Percentiles rank a stretch among this genome's conserved stretches.
Conservation (phyloP, 2,329 filamentous ascomycete species). For the Blastomyces silverae region DNA sequence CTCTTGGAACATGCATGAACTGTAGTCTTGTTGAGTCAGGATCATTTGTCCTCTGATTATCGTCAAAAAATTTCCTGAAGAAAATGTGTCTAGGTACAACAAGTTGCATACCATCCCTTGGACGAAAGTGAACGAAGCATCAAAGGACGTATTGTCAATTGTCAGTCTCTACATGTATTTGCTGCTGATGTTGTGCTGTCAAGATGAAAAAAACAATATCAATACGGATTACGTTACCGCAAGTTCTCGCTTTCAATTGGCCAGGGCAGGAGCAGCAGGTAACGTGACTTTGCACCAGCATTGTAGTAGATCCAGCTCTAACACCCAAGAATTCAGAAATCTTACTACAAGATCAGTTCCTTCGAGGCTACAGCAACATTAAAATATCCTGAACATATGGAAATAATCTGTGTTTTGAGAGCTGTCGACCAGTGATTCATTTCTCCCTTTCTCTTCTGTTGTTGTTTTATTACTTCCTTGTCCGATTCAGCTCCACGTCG, state of each 20-base stretch:
- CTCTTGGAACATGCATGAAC: too few species aligned
- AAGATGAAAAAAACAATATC: not conserved
- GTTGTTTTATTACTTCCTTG: constrained; percentile 1
- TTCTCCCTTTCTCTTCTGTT: not conserved
- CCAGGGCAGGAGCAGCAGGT: too few species aligned
- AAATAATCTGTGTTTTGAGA: not conserved
- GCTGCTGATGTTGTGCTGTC: not conserved
- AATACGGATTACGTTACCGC: not conserved
- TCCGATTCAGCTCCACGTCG: not conserved
- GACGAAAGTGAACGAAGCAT: not conserved
- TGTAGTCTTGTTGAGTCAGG: too few species aligned
- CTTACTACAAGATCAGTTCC: constrained; percentile 3
- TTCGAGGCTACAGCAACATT: not conserved
- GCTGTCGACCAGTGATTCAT: not conserved
- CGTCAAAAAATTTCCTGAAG: not conserved
- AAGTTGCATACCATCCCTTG: not conserved
- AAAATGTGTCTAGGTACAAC: not conserved
- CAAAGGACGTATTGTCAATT: not conserved
- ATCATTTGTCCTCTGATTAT: not conserved
- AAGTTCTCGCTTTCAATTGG: not conserved
- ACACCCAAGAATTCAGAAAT: constrained; percentile 6
- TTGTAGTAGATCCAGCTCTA: not conserved
- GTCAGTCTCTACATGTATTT: not conserved
- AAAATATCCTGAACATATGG: not conserved
- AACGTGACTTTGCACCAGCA: constrained; percentile 5